Conservation (phyloP, 495 filamentous ascomycete species). For the Neurospora tetraspora region DNA sequence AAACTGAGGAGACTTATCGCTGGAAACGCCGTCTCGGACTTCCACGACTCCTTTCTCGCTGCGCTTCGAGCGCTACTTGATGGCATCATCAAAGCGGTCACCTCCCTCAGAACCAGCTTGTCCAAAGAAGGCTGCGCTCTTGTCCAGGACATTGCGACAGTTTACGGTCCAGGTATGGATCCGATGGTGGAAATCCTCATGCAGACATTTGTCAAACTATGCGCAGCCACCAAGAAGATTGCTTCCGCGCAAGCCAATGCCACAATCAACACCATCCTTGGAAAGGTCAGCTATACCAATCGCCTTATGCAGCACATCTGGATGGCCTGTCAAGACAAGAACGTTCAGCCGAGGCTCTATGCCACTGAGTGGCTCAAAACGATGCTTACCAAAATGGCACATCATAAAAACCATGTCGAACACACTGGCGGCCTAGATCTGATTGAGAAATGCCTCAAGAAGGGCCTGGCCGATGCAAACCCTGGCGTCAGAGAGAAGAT, state of each 20-base stretch:
- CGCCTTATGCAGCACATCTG: constrained; percentile 78
- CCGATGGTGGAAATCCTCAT: constrained; percentile 84
- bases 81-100: constrained; percentile 79
- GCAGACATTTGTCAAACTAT: constrained; percentile 82
- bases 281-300: constrained; percentile 63
- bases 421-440: constrained; percentile 71
- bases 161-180: constrained; percentile 69
- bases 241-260: constrained; percentile 66
- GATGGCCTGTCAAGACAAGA: constrained; percentile 79
- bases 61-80: constrained; percentile 69
- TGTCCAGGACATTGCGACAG: constrained; percentile 74
- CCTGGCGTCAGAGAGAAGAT: constrained; percentile 76
- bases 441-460: constrained; percentile 80
- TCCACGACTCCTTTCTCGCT: constrained; percentile 53
- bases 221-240: constrained; percentile 82
- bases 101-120: constrained; percentile 80
- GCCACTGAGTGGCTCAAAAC: constrained; percentile 77
- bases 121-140: constrained; percentile 76
- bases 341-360: constrained; percentile 70
- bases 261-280: constrained; percentile 66
- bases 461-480: constrained; percentile 76
- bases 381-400: constrained; percentile 63
- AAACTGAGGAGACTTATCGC: constrained; percentile 67
- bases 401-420: constrained; percentile 73
- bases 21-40: constrained; percentile 78